Percentiles rank a stretch among this genome's conserved stretches.
phyloP scores from a whole-genome alignment of 2,329 filamentous ascomycete genomes.

The Paecilomyces dactylethromorphus region DNA sequence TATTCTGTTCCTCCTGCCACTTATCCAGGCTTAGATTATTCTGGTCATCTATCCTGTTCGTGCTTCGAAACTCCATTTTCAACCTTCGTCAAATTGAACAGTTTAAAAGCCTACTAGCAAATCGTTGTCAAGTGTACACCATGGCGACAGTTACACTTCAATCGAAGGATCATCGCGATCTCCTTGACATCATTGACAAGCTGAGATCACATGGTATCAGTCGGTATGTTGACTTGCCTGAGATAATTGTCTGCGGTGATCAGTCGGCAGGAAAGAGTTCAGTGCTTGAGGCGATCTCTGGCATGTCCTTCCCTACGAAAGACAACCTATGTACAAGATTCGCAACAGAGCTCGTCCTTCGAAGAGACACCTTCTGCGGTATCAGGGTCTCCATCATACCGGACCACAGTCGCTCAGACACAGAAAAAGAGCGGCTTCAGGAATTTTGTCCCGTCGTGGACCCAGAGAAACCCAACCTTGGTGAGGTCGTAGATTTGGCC shows the following conservation, averaged over 20 bases:
- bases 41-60: too few species aligned
- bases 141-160: conserved; percentile 17
- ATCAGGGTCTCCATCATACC: conserved; percentile 41
- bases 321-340: conserved; percentile 58
- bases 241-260: conserved; percentile 55
- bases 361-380: conserved; percentile 29
- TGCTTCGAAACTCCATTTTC: too few species aligned
- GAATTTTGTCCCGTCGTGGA: too few species aligned
- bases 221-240: conserved; percentile 44
- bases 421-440: conserved; percentile 20
- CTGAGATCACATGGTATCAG: conserved; percentile 46
- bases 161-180: conserved; percentile 35
- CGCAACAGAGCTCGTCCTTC: conserved; percentile 54
- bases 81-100: too few species aligned
- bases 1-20: too few species aligned
- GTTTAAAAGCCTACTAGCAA: too few species aligned
- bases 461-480: too few species aligned
- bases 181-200: conserved; percentile 50
- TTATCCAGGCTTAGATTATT: too few species aligned
- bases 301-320: conserved; percentile 55
- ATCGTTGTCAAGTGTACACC: too few species aligned
- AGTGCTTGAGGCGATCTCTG: conserved; percentile 57
- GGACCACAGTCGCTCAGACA: conserved; percentile 27
- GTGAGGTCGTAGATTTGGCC: conserved; percentile 21
- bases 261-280: conserved; percentile 60